Conservation (phyloP, 306 rosid species). For the Pterocarpus santalinus region DNA sequence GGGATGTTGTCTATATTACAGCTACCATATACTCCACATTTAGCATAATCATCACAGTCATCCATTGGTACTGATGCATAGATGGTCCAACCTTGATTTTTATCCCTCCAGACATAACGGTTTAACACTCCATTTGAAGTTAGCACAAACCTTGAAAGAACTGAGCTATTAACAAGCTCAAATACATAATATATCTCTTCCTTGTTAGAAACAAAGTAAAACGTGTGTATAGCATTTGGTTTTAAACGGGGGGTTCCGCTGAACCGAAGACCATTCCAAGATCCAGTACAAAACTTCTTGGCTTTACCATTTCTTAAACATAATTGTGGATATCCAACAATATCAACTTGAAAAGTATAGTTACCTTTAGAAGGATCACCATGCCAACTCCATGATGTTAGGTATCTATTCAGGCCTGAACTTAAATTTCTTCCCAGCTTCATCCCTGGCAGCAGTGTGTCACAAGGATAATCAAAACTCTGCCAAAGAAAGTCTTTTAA, state of each 20-base stretch:
- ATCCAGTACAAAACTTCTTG: constrained; percentile 9
- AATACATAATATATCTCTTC: not conserved
- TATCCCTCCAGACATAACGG: constrained; percentile 8
- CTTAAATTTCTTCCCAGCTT: no score
- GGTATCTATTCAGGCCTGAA: no score
- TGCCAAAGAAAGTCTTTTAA: no score
- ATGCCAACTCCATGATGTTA: constrained; percentile 4
- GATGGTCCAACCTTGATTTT: constrained; percentile 23
- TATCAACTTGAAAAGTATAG: constrained; percentile 27
- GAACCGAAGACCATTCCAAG: constrained; percentile 31
- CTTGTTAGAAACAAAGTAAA: no score
- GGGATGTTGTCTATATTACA: no score
- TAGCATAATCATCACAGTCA: constrained; percentile 44
- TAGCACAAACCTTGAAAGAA: constrained; percentile 6
- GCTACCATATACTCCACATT: no score
- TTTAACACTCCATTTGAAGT: not conserved
- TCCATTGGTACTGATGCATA: constrained; percentile 1
- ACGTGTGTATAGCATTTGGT: no score
- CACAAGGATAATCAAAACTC: no score
- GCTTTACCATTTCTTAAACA: constrained; percentile 8
- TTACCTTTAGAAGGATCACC: constrained; percentile 41
- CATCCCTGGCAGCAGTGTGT: no score
- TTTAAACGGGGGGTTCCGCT: no score
- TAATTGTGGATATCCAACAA: constrained; percentile 15
- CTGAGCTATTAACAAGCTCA: constrained; percentile 12